Percentiles rank a stretch among this genome's conserved stretches.
These are phyloP conservation scores for Boletus barrowsii DNA, from an alignment of 768 basidiomycete species.

Conservation along the genomic window DNA sequence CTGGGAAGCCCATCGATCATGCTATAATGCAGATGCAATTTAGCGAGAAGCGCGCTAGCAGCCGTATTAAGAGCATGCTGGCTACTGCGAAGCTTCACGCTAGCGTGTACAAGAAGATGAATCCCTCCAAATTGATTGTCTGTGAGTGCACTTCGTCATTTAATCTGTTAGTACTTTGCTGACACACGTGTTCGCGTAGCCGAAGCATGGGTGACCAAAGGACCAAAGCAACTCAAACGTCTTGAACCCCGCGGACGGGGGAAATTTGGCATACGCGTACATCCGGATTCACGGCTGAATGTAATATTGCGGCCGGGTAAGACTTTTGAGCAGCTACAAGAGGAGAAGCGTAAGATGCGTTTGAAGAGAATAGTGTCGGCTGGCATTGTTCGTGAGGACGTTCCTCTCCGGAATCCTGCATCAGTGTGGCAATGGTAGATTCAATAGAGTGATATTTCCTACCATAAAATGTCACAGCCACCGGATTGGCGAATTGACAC, in stretches of 20 bases:
- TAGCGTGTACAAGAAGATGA: constrained; percentile 67
- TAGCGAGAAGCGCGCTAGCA: constrained; percentile 87
- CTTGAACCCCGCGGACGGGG: constrained; percentile 84
- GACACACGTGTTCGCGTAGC: constrained; percentile 43
- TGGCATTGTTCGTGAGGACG: constrained; percentile 74
- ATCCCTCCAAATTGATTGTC: constrained; percentile 71
- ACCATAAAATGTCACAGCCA: constrained; percentile 13
- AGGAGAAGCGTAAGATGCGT: constrained; percentile 60
- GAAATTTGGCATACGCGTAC: constrained; percentile 71
- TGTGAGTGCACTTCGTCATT: constrained; percentile 47
- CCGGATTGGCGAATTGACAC: constrained; percentile 11
- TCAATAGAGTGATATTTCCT: no score
- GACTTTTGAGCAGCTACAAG: constrained; percentile 65
- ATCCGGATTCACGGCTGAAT: constrained; percentile 70
- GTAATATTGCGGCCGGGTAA: constrained; percentile 81
- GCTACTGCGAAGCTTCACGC: constrained; percentile 87
- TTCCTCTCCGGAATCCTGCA: constrained; percentile 69
- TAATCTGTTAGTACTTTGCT: background rate
- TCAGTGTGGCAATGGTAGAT: constrained; percentile 74
- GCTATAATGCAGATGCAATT: constrained; percentile 98
- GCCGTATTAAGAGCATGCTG: constrained; percentile 85
- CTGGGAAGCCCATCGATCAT: constrained; percentile 88
- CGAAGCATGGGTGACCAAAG: constrained; percentile 94
- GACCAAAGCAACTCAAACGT: constrained; percentile 55
- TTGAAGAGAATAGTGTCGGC: constrained; percentile 79